Base-by-base conservation (phyloP, 2,329 filamentous ascomycete genomes). In the Dactylellina drechsleri region DNA sequence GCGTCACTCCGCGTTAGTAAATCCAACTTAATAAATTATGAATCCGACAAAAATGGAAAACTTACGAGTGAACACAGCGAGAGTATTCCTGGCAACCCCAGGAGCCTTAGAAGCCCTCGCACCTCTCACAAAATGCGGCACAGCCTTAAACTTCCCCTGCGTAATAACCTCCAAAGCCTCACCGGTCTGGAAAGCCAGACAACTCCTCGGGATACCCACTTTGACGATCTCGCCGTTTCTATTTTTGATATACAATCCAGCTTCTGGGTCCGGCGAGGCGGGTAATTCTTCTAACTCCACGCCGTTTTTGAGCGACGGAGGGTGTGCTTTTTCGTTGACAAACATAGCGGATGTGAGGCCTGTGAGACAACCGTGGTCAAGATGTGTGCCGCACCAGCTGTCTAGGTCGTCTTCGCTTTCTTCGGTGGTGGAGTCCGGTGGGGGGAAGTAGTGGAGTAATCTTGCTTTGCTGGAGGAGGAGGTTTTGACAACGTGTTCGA, bases 281-380 rank as follows among this genome's bases (percentile, higher is more conserved):
- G 88, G 81, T 0, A 97, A 87, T 82, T 97, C 94, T 0, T 86
- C 83, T 0, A 96, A 85, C 0, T 86, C 79, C 15, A 85, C 80
- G 45, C 77, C 76, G 77, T 60, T 67, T 77, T 79, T 6, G 76
- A 68, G 83, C 80, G 49, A 83, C 78, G 45, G 83, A 79, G 71
- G 79, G 76, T 76, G 84, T 79, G 73, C 77, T 41, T 77, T 83
- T 83, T 98, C 94, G 80, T 98, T 92, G 76, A 98, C 86, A 82
- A 96, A 98, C 93, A 98, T 97, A 78, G 94, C 93, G 1, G 91
- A 94, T 0, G 95, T 99, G 40, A 99, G 85, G 13, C 93, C 78
- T 0, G 95, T 99, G 36, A 99, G 86, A 81, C 94, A 98, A 50
- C 95, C 93, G 79, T 97, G 93, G 82, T 98, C 94, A 67, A 95